Evolutionary conservation across 345 rosid genomes (phyloP).

Genomic region (Salix caprea): DNA sequence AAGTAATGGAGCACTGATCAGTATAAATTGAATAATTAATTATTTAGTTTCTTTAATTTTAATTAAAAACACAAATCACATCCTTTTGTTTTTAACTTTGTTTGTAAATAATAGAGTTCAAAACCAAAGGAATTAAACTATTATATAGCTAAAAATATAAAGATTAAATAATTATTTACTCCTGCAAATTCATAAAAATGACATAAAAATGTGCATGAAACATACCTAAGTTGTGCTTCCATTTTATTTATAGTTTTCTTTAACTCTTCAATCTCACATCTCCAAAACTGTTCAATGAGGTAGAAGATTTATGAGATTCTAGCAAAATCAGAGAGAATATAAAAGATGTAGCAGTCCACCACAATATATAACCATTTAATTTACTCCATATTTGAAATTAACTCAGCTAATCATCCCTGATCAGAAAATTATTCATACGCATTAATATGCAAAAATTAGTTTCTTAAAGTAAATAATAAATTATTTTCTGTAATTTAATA

Average conservation of each 20-base stretch:
- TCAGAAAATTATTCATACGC: neutral
- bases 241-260: conserved; percentile 24
- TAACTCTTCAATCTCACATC: conserved; percentile 35
- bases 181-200: neutral
- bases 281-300: conserved; percentile 39
- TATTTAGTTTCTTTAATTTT: no score
- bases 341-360: neutral
- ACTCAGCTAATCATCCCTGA: neutral
- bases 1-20: neutral
- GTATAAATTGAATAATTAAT: neutral
- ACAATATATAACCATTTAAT: neutral
- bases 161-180: no score
- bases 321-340: neutral
- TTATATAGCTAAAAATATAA: no score
- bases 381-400: neutral
- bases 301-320: neutral
- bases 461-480: no score
- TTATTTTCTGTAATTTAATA: no score
- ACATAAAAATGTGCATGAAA: neutral
- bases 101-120: no score
- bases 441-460: no score
- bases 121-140: no score
- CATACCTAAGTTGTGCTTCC: conserved; percentile 51
- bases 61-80: neutral
- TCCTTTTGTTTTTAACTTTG: no score